These are phyloP conservation scores for Abelmoschus esculentus DNA, from an alignment of 345 rosid genomes.

Conservation along the genomic window DNA sequence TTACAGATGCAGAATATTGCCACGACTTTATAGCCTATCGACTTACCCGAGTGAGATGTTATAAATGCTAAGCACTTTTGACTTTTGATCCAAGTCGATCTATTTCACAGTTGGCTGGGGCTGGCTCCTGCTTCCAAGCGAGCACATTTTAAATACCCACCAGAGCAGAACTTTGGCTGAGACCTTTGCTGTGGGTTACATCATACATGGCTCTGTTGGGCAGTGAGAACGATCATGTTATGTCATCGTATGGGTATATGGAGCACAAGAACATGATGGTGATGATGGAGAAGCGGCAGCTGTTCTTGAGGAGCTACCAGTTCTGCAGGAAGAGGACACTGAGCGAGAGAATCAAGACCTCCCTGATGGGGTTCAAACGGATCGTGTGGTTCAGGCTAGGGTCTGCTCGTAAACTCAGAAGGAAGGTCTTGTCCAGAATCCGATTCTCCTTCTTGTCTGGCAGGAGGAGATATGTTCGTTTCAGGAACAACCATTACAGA, in stretches of 20 bases:
- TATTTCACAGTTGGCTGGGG: neutral
- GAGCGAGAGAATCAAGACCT: slow-evolving; percentile 39
- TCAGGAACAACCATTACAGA: slow-evolving; percentile 16
- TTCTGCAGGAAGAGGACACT: slow-evolving; percentile 57
- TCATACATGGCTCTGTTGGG: neutral
- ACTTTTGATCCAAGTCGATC: too few species aligned
- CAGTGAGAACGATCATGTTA: neutral
- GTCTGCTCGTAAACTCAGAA: slow-evolving; percentile 37
- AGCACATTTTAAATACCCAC: neutral
- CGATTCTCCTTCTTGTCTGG: slow-evolving; percentile 39
- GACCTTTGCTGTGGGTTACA: neutral
- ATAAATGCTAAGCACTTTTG: too few species aligned
- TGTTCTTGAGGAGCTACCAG: slow-evolving; percentile 71
- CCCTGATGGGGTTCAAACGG: slow-evolving; percentile 43
- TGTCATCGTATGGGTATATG: neutral
- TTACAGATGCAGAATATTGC: too few species aligned
- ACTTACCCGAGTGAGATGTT: too few species aligned
- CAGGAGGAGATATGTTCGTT: slow-evolving; percentile 39
- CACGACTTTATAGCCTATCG: too few species aligned
- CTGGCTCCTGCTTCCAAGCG: neutral
- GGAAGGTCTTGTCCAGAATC: slow-evolving; percentile 48
- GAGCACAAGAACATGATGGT: slow-evolving; percentile 10
- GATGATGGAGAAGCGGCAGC: slow-evolving; percentile 75
- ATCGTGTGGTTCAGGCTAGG: slow-evolving; percentile 39
- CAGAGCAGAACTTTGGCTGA: neutral